Evolutionary conservation across 2,329 filamentous ascomycete genomes (phyloP).

Genomic region (Cytospora paraplurivora): DNA sequence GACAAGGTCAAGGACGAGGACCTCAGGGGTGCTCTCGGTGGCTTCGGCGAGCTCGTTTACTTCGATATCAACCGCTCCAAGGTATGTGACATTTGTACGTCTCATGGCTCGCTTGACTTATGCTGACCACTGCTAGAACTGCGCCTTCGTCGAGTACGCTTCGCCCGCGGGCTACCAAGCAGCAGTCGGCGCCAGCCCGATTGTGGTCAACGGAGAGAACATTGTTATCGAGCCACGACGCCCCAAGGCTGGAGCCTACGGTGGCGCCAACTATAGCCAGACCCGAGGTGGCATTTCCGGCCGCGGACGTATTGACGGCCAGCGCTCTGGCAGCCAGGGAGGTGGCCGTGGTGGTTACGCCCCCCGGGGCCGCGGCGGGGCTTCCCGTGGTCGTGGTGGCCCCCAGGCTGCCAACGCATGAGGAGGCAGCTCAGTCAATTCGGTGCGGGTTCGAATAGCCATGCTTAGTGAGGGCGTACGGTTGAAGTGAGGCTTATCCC

Average conservation of each 20-base stretch:
- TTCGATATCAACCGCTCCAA: slow-evolving; percentile 82
- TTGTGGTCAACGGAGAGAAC: slow-evolving; percentile 78
- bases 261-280: slow-evolving; percentile 66
- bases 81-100: slow-evolving; percentile 56
- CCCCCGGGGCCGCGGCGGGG: slow-evolving; percentile 59
- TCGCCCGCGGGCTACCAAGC: slow-evolving; percentile 79
- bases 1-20: slow-evolving; percentile 77
- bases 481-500: slow-evolving; percentile 16
- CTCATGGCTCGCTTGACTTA: not conserved
- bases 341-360: slow-evolving; percentile 70
- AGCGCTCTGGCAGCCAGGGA: slow-evolving; percentile 62
- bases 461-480: slow-evolving; percentile 4
- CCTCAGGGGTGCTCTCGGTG: slow-evolving; percentile 69
- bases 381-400: slow-evolving; percentile 65
- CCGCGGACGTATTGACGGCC: slow-evolving; percentile 66
- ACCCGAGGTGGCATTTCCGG: slow-evolving; percentile 62
- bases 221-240: slow-evolving; percentile 89
- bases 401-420: slow-evolving; percentile 56
- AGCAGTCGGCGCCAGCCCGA: slow-evolving; percentile 81
- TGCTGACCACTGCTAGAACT: slow-evolving; percentile 66
- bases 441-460: not conserved
- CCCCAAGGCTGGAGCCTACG: slow-evolving; percentile 70
- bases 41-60: slow-evolving; percentile 70
- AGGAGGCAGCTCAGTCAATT: slow-evolving; percentile 26
- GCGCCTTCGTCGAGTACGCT: slow-evolving; percentile 93